Percentiles rank a stretch among this genome's conserved stretches.
Conservation (phyloP, 176 grass and related monocot genomes). For the Pontederia paniculata region DNA sequence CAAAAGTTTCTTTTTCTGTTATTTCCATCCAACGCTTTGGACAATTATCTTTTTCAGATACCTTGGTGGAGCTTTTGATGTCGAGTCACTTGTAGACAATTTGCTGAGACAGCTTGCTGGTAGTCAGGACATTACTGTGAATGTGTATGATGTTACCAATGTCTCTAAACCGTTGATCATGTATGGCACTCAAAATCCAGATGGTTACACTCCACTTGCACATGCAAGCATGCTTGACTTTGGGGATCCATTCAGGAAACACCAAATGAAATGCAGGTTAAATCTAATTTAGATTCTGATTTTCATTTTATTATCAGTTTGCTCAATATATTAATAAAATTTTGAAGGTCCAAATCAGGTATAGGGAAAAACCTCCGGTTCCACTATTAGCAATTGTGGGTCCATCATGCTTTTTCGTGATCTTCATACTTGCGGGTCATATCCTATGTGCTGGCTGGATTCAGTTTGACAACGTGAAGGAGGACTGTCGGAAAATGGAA, state of each 20-base stretch:
- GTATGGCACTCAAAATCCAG: slow-evolving; percentile 39
- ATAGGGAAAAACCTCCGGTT: slow-evolving; percentile 36
- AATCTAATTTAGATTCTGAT: slow-evolving; percentile 1
- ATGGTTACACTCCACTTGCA: slow-evolving; percentile 9
- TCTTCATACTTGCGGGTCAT: slow-evolving; percentile 53
- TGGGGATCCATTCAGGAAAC: slow-evolving; percentile 55
- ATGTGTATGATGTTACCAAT: slow-evolving; percentile 62
- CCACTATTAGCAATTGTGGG: slow-evolving; percentile 53
- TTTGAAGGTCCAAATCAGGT: slow-evolving; percentile 25
- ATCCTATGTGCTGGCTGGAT: slow-evolving; percentile 61
- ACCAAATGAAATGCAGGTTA: slow-evolving; percentile 83
- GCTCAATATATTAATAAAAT: neutral
- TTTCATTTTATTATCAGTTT: neutral
- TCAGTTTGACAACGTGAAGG: slow-evolving; percentile 51
- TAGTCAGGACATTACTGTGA: slow-evolving; percentile 61
- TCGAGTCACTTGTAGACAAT: slow-evolving; percentile 60
- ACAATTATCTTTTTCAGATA: slow-evolving; percentile 38
- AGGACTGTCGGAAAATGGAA: slow-evolving; percentile 13
- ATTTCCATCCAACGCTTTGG: neutral
- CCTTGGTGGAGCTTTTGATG: slow-evolving; percentile 72
- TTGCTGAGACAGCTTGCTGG: slow-evolving; percentile 63
- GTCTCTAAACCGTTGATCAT: slow-evolving; percentile 40
- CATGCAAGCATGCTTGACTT: slow-evolving; percentile 50
- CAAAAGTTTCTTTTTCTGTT: too few species aligned
- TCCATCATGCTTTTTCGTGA: slow-evolving; percentile 37